These are phyloP conservation scores for Aspergillus heteromorphus DNA, from an alignment of 495 filamentous ascomycete genomes.

Conservation along the genomic window DNA sequence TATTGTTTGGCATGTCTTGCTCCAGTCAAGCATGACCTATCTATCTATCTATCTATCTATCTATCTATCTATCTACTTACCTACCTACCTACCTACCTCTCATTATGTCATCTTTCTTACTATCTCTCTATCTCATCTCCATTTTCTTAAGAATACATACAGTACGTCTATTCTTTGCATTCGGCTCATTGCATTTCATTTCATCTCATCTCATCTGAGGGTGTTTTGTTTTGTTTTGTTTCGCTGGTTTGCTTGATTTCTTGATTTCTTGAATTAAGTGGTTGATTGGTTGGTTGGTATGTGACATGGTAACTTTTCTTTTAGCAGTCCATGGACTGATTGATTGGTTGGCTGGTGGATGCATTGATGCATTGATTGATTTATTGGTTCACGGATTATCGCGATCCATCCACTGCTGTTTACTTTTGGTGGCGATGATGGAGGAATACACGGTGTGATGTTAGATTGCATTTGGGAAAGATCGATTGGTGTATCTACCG, in stretches of 20 bases:
- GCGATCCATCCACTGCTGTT: too few species aligned
- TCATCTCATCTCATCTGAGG: neutral
- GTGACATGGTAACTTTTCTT: too few species aligned
- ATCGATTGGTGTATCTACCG: neutral
- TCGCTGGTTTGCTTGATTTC: too few species aligned
- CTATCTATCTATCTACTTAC: constrained; percentile 5
- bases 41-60: constrained; percentile 4
- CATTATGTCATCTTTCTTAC: constrained; percentile 23
- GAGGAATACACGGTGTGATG: neutral
- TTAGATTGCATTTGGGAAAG: neutral
- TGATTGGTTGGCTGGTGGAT: too few species aligned
- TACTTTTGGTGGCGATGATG: too few species aligned
- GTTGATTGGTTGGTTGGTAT: too few species aligned
- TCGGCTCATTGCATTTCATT: constrained; percentile 2
- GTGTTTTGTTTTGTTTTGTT: too few species aligned
- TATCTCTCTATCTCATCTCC: constrained; percentile 15
- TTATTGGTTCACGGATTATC: too few species aligned
- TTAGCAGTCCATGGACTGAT: too few species aligned
- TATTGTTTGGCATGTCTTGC: neutral
- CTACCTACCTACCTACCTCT: constrained; percentile 18
- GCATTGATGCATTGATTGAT: too few species aligned
- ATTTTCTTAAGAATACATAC: constrained; percentile 6
- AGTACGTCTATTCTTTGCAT: neutral
- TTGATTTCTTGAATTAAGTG: too few species aligned
- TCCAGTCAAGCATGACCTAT: neutral